These are phyloP conservation scores for Elsinoe australis DNA, from an alignment of 2,329 filamentous ascomycete genomes.

Conservation along the genomic window DNA sequence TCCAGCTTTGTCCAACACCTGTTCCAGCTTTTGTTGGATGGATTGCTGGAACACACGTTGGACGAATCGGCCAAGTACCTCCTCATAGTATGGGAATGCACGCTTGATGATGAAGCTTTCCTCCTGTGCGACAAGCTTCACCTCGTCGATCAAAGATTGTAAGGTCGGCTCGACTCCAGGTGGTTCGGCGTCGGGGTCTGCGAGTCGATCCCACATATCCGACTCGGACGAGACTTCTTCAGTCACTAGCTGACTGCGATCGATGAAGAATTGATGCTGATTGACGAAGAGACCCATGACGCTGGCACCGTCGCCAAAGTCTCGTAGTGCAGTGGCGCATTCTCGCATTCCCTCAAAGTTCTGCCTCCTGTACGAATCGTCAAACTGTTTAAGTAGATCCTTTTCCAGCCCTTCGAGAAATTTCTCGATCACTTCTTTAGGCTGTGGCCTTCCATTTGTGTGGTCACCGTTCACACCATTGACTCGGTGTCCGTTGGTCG, in stretches of 20 bases:
- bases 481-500: slow-evolving; percentile 26
- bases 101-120: slow-evolving; percentile 95
- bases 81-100: slow-evolving; percentile 93
- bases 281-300: slow-evolving; percentile 96
- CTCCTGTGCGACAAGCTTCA: slow-evolving; percentile 91
- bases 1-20: slow-evolving; percentile 90
- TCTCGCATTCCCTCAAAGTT: slow-evolving; percentile 99
- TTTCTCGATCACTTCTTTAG: slow-evolving; percentile 83
- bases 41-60: slow-evolving; percentile 97
- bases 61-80: slow-evolving; percentile 84
- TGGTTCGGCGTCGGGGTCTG: slow-evolving; percentile 87
- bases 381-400: slow-evolving; percentile 90
- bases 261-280: slow-evolving; percentile 98
- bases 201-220: slow-evolving; percentile 77
- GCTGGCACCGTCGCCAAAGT: slow-evolving; percentile 92
- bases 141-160: slow-evolving; percentile 87
- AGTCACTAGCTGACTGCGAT: slow-evolving; percentile 80
- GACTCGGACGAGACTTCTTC: slow-evolving; percentile 72
- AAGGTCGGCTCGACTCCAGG: slow-evolving; percentile 86
- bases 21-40: slow-evolving; percentile 89
- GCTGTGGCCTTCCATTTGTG: slow-evolving; percentile 25
- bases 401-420: slow-evolving; percentile 95
- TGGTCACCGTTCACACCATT: slow-evolving; percentile 48
- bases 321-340: slow-evolving; percentile 84
- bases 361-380: slow-evolving; percentile 88